Base-by-base conservation (phyloP, 1,284 basidiomycete genomes). In the Mycena citricolor region DNA sequence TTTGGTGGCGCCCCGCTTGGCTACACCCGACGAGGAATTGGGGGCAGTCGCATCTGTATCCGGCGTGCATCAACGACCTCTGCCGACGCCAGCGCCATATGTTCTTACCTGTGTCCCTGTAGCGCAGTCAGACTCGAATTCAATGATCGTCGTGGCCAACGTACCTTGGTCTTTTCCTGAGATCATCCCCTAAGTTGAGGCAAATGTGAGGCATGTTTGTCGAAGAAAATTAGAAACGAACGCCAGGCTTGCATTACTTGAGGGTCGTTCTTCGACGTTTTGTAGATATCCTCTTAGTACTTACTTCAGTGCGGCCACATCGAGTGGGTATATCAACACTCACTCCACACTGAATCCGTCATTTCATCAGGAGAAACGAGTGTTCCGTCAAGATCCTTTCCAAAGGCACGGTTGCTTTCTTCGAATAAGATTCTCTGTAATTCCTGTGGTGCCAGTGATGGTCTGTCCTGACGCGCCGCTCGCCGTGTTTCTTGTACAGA, bases 241-340 rank as follows among this genome's bases (percentile, higher is more conserved):
- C 51, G 22, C 51, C 51, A 52, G 14, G 39, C 47, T 3, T 49
- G 26, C 20, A 49, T 37, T 14, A 52, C 29, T 25, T 16, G 4
- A 7, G 47, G 51, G 23, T 52, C 47, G 24, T 52, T 52, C 11
- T 38, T 38, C n/a, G 51, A 52, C 23, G 28, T 29, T 17, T 46
- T 37, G 1, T 49, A 33, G 6, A 44, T 14, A 4, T 45, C 20
- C 37, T 52, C 51, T 52, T 32, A n/a, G 12, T 4, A 8, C n/a
- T 25, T n/a, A n/a, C n/a, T n/a, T n/a, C n/a, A n/a, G n/a, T n/a
- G n/a, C n/a, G n/a, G n/a, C n/a, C n/a, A n/a, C n/a, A n/a, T n/a
- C n/a, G n/a, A n/a, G n/a, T n/a, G n/a, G n/a, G n/a, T n/a, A n/a
- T n/a, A n/a, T n/a, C n/a, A n/a, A n/a, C n/a, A n/a, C n/a, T n/a